Base-by-base conservation (phyloP, 106 monocot genomes). In the Platanthera zijinensis region DNA sequence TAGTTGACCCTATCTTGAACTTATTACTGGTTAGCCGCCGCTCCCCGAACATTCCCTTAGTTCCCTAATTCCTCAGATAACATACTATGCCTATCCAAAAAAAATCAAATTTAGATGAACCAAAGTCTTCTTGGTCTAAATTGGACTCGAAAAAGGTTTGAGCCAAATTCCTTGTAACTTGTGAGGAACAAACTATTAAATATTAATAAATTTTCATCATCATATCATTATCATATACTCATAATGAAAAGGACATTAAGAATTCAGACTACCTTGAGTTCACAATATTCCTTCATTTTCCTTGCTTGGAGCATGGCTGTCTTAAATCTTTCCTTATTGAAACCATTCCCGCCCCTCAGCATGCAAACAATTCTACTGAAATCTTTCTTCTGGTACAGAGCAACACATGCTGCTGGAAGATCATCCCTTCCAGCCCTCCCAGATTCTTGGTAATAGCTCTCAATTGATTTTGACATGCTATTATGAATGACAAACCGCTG, bases 371-470 rank as follows among this genome's bases (percentile, higher is more conserved):
- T 81, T 47, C 97, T 87, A 78, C 97, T 91, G 73, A 97, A 89
- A 88, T 97, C 97, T 79, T 97, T 97, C 76, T 94, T 94, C 56
- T 94, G 94, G 69, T 99, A 99, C 17, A 99, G 75, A 57, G 70
- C 78, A 84, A 99, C 77, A 69, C 97, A 94, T 48, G 89, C 50
- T 67, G 97, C 87, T 39, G 86, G 86, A 77, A 88, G 77, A 78
- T 82, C 80, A 82, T 99, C 97, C 77, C 97, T 84, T 75, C 97
- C 97, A 74, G 94, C 97, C 69, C 97, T 89, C 12, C 97, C 97
- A 15, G 97, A 99, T 86, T 99, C 97, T 77, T 99, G 97, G 76
- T 94, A 99, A 86, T 99, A 99, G 82, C 97, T 94, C 78, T 99
- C 97, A 50, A 99, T 92, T 56, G 97, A 94, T 79, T 99, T 99